Percentiles rank a stretch among this genome's conserved stretches.
Conservation (phyloP, 1,284 basidiomycete species). For the Microbotryum lychnidis-dioicae region DNA sequence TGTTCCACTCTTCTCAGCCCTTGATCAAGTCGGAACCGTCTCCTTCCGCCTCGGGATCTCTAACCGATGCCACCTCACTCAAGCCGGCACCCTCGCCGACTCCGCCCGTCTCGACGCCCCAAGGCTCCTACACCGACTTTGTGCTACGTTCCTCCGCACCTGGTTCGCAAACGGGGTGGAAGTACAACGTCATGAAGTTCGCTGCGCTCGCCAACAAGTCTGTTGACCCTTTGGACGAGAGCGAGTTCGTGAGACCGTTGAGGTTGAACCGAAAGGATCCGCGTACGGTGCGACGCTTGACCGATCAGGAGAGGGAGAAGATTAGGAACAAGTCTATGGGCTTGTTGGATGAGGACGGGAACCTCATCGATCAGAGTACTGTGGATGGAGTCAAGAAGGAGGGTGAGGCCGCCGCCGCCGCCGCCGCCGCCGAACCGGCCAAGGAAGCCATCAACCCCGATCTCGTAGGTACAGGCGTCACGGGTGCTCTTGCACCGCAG, state of each 20-base stretch:
- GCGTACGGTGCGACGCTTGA: constrained; percentile 37
- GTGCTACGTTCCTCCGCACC: constrained; percentile 19
- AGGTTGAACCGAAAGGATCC: constrained; percentile 77
- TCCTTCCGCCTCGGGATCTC: too few relatives aligned
- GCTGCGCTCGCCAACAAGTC: constrained; percentile 14
- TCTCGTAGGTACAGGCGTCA: constrained; percentile 23
- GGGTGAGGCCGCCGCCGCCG: constrained; percentile 41
- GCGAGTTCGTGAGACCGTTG: constrained; percentile 48
- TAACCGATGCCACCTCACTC: too few relatives aligned
- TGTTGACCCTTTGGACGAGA: constrained; percentile 18
- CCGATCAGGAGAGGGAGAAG: constrained; percentile 45
- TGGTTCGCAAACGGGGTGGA: constrained; percentile 19
- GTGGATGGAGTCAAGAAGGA: constrained; percentile 49
- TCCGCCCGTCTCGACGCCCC: too few relatives aligned
- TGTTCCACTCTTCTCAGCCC: too few relatives aligned
- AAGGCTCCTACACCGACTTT: constrained; percentile 24
- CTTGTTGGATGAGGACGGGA: constrained; percentile 56
- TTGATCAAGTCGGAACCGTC: too few relatives aligned
- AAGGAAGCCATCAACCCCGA: constrained; percentile 38
- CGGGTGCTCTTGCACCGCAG: constrained; percentile 4
- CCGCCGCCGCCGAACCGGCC: constrained; percentile 46
- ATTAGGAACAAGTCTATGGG: constrained; percentile 19
- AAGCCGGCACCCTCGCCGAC: too few relatives aligned
- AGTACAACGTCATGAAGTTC: constrained; percentile 36
- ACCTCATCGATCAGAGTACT: background rate